Evolutionary conservation across 768 basidiomycete genomes (phyloP).

Genomic region (Tylopilus rubrobrunneus): DNA sequence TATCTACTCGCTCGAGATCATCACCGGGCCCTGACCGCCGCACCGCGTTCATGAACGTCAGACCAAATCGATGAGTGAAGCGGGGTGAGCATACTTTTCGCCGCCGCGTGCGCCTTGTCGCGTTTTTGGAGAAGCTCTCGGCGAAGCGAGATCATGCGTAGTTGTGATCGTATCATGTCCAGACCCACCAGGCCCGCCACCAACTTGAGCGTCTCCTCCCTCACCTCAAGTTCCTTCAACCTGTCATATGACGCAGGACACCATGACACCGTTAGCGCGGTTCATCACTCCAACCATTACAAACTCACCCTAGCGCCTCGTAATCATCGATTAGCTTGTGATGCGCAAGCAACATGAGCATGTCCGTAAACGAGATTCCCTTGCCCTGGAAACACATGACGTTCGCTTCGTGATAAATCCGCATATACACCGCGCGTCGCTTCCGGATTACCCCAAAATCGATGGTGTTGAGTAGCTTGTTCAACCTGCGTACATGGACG

Average conservation of each 20-base stretch:
- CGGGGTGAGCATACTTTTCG: background rate
- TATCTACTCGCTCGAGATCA: conserved; percentile 57
- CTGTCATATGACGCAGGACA: conserved; percentile 35
- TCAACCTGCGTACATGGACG: conserved; percentile 63
- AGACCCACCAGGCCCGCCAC: conserved; percentile 83
- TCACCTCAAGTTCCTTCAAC: conserved; percentile 72
- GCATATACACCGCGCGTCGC: conserved; percentile 66
- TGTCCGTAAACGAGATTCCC: conserved; percentile 88
- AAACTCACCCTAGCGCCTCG: conserved; percentile 73
- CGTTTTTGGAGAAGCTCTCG: conserved; percentile 57
- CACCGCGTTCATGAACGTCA: background rate
- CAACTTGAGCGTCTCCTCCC: conserved; percentile 72
- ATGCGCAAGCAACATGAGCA: conserved; percentile 84
- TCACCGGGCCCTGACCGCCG: conserved; percentile 49
- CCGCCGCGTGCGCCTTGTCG: conserved; percentile 35
- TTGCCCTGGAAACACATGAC: conserved; percentile 65
- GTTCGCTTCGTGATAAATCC: conserved; percentile 83
- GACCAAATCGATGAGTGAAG: background rate
- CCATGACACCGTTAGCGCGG: background rate
- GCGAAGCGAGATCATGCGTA: conserved; percentile 73
- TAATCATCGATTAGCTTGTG: conserved; percentile 89
- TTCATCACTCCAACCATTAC: background rate
- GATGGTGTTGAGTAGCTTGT: conserved; percentile 54
- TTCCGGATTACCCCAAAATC: conserved; percentile 61
- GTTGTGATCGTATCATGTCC: conserved; percentile 76